phyloP scores from a whole-genome alignment of 2,329 filamentous ascomycete species.

The Microcyclospora tardicrescens region DNA sequence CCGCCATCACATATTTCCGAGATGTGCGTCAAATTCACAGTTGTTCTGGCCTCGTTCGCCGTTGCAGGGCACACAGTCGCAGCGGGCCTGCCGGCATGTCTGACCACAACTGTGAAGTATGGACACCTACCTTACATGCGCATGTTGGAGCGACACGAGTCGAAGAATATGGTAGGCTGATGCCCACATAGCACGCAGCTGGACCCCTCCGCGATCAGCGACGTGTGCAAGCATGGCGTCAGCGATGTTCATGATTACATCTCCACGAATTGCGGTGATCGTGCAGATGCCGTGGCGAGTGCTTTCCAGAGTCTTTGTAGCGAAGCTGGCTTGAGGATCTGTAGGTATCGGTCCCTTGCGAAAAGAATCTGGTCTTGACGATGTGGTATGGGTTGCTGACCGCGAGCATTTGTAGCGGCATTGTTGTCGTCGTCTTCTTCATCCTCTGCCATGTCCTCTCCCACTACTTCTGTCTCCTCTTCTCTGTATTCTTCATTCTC shows the following conservation, averaged over 20 bases:
- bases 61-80: slow-evolving; percentile 30
- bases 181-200: slow-evolving; percentile 16
- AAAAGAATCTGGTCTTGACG: neutral
- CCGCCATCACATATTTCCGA: too few species aligned
- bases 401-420: neutral
- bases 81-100: slow-evolving; percentile 37
- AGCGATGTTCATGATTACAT: slow-evolving; percentile 16
- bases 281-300: slow-evolving; percentile 16
- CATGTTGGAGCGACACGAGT: neutral
- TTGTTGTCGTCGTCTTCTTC: slow-evolving; percentile 5
- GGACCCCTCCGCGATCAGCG: slow-evolving; percentile 21
- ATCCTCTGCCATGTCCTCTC: slow-evolving; percentile 6
- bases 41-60: slow-evolving; percentile 33
- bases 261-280: slow-evolving; percentile 18
- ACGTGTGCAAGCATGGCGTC: slow-evolving; percentile 21
- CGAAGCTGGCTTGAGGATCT: slow-evolving; percentile 18
- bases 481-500: neutral
- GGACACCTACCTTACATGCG: slow-evolving; percentile 19
- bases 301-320: slow-evolving; percentile 22
- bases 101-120: slow-evolving; percentile 40
- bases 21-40: slow-evolving; percentile 36
- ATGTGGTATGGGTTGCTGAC: too few species aligned
- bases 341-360: slow-evolving; percentile 9
- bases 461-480: slow-evolving; percentile 5
- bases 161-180: slow-evolving; percentile 3